These are phyloP conservation scores for Penicillium sp. DNA, from an alignment of 2,329 filamentous ascomycete species.

Conservation along the genomic window DNA sequence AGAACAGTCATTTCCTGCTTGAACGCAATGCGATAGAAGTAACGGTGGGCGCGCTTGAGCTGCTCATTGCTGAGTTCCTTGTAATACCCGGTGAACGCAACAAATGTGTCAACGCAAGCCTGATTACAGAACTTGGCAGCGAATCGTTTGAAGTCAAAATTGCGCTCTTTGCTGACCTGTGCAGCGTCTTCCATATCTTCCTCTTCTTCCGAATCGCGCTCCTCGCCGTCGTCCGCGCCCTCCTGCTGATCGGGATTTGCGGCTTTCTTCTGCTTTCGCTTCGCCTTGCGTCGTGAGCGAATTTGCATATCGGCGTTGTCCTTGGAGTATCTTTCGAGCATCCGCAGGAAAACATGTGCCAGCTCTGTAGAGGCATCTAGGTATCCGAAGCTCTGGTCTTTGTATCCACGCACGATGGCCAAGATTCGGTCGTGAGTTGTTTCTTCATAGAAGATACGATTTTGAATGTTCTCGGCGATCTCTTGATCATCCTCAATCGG, in stretches of 20 bases:
- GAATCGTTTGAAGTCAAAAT: constrained; percentile 91
- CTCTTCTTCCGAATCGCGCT: constrained; percentile 64
- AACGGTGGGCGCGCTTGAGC: constrained; percentile 88
- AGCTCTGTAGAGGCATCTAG: constrained; percentile 90
- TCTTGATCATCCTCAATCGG: constrained; percentile 90
- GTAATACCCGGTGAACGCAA: constrained; percentile 78
- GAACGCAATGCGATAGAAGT: constrained; percentile 91
- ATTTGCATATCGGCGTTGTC: constrained; percentile 94
- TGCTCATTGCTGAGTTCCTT: constrained; percentile 76
- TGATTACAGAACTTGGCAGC: constrained; percentile 79
- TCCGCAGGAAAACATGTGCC: constrained; percentile 85
- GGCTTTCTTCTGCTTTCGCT: constrained; percentile 66
- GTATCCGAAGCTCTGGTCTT: constrained; percentile 91
- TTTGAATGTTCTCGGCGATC: constrained; percentile 95
- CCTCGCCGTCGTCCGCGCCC: constrained; percentile 59
- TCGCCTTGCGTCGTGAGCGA: constrained; percentile 73
- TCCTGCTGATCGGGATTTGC: constrained; percentile 46
- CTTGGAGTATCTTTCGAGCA: constrained; percentile 91
- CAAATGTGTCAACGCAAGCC: constrained; percentile 84
- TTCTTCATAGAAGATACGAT: constrained; percentile 97
- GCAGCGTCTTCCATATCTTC: constrained; percentile 75
- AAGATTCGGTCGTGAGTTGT: constrained; percentile 86
- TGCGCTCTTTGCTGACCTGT: constrained; percentile 74
- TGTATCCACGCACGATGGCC: constrained; percentile 76
- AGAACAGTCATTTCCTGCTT: constrained; percentile 90